Percentiles rank a stretch among this genome's conserved stretches.
Conservation (phyloP, 352 stramenopile species). For the Phytophthora citrophthora region DNA sequence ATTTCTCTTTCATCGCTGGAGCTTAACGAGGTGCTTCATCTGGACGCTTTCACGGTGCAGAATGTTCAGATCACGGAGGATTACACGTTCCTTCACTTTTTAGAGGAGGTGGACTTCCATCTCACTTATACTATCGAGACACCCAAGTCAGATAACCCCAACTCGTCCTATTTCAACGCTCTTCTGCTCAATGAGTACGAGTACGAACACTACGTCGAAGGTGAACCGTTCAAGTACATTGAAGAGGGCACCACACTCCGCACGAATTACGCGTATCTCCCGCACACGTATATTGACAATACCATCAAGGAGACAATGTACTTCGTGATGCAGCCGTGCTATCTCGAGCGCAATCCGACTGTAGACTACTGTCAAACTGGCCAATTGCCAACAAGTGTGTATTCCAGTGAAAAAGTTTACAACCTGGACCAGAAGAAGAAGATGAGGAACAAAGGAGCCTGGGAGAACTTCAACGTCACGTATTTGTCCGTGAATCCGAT, state of each 20-base stretch:
- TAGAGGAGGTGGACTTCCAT: slow-evolving; percentile 66
- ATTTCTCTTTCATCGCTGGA: slow-evolving; percentile 43
- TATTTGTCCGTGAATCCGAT: slow-evolving; percentile 69
- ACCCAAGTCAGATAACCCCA: slow-evolving; percentile 23
- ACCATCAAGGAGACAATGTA: slow-evolving; percentile 60
- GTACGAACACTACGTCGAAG: slow-evolving; percentile 55
- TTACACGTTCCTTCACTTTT: slow-evolving; percentile 65
- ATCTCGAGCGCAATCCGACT: slow-evolving; percentile 36
- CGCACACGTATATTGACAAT: slow-evolving; percentile 56
- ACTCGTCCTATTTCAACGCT: slow-evolving; percentile 53
- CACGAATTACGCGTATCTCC: slow-evolving; percentile 56
- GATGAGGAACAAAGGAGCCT: slow-evolving; percentile 23
- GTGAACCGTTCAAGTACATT: slow-evolving; percentile 53
- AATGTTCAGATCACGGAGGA: slow-evolving; percentile 58
- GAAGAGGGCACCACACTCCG: slow-evolving; percentile 40
- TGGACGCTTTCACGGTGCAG: slow-evolving; percentile 63
- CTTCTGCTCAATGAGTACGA: slow-evolving; percentile 61
- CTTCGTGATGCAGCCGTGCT: slow-evolving; percentile 65
- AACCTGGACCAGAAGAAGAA: slow-evolving; percentile 41
- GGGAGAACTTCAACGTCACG: slow-evolving; percentile 32
- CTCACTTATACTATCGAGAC: slow-evolving; percentile 61
- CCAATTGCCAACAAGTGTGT: slow-evolving; percentile 47
- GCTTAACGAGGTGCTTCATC: slow-evolving; percentile 68
- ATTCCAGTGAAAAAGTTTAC: slow-evolving; percentile 53
- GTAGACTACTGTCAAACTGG: slow-evolving; percentile 45